These are phyloP conservation scores for Agastache rugosa DNA, from an alignment of 257 asterid species.

Conservation along the genomic window DNA sequence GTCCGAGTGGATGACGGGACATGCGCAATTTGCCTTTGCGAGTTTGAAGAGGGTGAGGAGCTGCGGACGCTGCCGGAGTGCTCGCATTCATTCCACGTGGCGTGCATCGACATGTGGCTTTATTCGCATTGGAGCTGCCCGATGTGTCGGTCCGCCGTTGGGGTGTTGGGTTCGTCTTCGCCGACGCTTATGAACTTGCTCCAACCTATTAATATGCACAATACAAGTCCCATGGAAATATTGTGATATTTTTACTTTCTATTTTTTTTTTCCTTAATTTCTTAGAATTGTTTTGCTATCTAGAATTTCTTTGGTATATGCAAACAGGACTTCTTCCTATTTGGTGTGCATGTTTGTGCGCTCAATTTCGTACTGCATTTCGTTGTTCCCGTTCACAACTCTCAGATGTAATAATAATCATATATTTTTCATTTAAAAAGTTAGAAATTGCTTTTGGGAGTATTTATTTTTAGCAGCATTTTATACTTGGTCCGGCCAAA, in stretches of 20 bases:
- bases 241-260: neutral
- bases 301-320: neutral
- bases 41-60: constrained; percentile 40
- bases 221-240: neutral
- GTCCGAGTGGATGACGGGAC: constrained; percentile 13
- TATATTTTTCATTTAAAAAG: too few species aligned
- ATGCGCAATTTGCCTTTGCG: constrained; percentile 38
- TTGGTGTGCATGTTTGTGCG: neutral
- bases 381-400: neutral
- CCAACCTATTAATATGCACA: neutral
- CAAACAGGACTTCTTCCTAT: neutral
- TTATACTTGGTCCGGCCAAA: too few species aligned
- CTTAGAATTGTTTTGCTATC: neutral
- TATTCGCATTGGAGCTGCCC: constrained; percentile 42
- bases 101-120: constrained; percentile 47
- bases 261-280: neutral
- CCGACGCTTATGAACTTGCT: constrained; percentile 38
- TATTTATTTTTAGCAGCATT: too few species aligned
- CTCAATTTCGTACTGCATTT: neutral
- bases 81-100: constrained; percentile 37
- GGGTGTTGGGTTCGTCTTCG: constrained; percentile 2
- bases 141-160: constrained; percentile 37
- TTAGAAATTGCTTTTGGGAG: too few species aligned
- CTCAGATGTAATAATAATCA: neutral
- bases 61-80: constrained; percentile 38